Evolutionary conservation across 768 basidiomycete species (phyloP).

Genomic region (Pisolithus orientalis): DNA sequence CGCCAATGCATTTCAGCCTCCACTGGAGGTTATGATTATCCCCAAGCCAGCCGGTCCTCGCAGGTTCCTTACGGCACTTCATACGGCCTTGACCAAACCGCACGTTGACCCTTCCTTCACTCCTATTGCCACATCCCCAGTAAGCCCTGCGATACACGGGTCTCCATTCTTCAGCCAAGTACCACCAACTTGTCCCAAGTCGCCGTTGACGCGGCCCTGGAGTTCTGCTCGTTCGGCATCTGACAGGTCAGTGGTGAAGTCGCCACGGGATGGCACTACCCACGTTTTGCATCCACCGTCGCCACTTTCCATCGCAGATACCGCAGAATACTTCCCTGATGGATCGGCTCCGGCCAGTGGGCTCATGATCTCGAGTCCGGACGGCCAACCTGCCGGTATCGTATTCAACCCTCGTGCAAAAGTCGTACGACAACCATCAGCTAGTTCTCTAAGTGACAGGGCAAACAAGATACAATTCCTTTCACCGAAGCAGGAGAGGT

Average conservation of each 20-base stretch:
- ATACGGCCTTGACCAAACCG: conserved; percentile 85
- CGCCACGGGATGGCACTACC: conserved; percentile 42
- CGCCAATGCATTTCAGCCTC: conserved; percentile 37
- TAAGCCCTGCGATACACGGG: conserved; percentile 58
- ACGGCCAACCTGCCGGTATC: conserved; percentile 92
- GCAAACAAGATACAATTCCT: conserved; percentile 37
- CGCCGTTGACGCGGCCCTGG: conserved; percentile 38
- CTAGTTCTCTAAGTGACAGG: conserved; percentile 27
- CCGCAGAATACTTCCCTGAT: conserved; percentile 60
- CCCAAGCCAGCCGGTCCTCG: conserved; percentile 97
- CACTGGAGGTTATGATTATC: conserved; percentile 93
- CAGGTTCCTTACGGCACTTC: conserved; percentile 84
- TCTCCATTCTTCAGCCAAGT: conserved; percentile 37
- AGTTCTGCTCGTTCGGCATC: conserved; percentile 50
- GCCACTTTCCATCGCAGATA: conserved; percentile 64
- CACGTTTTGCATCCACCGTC: conserved; percentile 50
- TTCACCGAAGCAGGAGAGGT: conserved; percentile 21
- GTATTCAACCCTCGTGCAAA: conserved; percentile 80
- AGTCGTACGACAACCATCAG: conserved; percentile 23
- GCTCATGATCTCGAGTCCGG: conserved; percentile 85
- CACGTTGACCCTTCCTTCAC: conserved; percentile 85
- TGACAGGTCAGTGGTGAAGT: conserved; percentile 52
- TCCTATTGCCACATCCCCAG: conserved; percentile 92
- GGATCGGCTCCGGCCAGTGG: conserved; percentile 81
- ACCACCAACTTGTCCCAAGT: conserved; percentile 30